These are phyloP conservation scores for Abrus pulchellus DNA, from an alignment of 306 rosid genomes.

Conservation along the genomic window DNA sequence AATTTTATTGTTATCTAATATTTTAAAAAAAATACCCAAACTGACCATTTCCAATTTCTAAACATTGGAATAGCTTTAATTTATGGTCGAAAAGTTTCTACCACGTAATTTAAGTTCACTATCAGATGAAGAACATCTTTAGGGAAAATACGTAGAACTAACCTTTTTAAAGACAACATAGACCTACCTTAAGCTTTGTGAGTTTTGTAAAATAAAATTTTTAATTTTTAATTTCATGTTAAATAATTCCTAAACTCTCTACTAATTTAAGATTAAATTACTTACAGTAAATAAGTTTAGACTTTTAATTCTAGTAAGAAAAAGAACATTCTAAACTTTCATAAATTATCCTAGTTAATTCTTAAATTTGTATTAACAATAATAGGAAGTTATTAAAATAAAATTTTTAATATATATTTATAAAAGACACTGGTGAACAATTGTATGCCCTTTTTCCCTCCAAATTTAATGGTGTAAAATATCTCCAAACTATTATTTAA, in stretches of 20 bases:
- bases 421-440: neutral
- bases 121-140: neutral
- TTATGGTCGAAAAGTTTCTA: neutral
- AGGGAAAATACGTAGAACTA: neutral
- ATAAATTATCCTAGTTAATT: neutral
- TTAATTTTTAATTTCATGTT: neutral
- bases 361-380: neutral
- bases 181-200: neutral
- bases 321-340: neutral
- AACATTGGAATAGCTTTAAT: neutral
- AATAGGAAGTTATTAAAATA: no score
- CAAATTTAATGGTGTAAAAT: neutral
- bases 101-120: neutral
- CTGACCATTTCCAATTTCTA: neutral
- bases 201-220: neutral
- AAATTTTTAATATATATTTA: neutral
- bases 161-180: neutral
- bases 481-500: neutral
- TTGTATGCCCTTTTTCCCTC: neutral
- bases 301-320: neutral
- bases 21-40: neutral
- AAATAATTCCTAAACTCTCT: neutral
- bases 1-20: no score
- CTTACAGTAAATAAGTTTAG: neutral
- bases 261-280: neutral